Base-by-base conservation (phyloP, 345 rosid species). In the Linum lewisii region DNA sequence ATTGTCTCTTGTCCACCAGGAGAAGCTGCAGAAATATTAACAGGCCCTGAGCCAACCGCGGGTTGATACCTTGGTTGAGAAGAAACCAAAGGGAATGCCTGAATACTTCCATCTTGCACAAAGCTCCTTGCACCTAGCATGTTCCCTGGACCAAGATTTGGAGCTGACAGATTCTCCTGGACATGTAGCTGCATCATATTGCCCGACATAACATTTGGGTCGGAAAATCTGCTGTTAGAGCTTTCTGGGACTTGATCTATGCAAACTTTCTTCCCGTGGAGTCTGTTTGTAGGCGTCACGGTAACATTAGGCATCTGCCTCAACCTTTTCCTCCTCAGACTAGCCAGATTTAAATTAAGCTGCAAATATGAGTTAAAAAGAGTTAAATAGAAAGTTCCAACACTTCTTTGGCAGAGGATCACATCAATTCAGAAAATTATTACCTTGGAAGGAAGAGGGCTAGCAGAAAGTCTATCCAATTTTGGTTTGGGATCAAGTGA, bases 401-500 rank as follows among this genome's bases (percentile, higher is more conserved):
- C 14, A 42, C 52, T 69, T 56, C 42, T 38, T 63, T 54, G 59
- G 20, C 50, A 20, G 29, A 56, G 47, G 24, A 19, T 59, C 23
- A 34, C n/a, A 22, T 6, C 51, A 16, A 53, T 50, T 10, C 8
- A 25, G 42, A 42, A 61, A 63, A 24, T 59, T 10, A 44, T 69
- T 77, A 94, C 99, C 88, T 82, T 82, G 29, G 70, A 60, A 1
- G 83, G 65, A 63, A 81, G 77, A 44, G 79, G 81, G 50, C 59
- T 71, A 58, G 65, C 54, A 72, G 79, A 80, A 59, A 93, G 90
- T 78, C 83, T 84, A 73, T 93, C 95, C 73, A 93, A 75, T 72
- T 84, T 82, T 47, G 99, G 97, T 60, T 75, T 69, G 68, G 97
- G 99, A 81, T 93, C 97, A 60, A 93, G 78, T 76, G 78, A 79